Conservation (phyloP, 2,329 filamentous ascomycete genomes). For the Colletotrichum sp. region DNA sequence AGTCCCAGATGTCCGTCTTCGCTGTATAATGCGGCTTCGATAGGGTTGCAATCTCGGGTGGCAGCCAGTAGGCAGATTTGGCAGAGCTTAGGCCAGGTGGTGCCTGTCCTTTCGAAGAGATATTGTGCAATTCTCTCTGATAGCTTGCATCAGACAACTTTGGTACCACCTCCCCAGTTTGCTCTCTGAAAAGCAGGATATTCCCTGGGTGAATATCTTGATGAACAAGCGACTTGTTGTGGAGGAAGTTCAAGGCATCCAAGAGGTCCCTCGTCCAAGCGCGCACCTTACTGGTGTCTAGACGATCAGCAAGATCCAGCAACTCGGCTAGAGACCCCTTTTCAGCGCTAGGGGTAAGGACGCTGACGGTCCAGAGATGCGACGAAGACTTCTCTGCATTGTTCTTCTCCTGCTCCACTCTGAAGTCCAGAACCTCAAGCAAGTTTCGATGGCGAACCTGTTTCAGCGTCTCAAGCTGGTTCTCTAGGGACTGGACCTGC, state of each 20-base stretch:
- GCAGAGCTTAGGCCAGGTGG: conserved; percentile 62
- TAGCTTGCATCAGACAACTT: conserved; percentile 79
- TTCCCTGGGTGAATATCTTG: conserved; percentile 82
- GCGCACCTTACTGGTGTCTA: conserved; percentile 78
- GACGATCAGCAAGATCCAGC: conserved; percentile 76
- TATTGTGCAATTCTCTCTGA: conserved; percentile 69
- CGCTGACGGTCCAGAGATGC: conserved; percentile 71
- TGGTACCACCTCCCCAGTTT: conserved; percentile 71
- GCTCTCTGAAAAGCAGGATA: conserved; percentile 75
- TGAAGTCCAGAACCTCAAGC: conserved; percentile 82
- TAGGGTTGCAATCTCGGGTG: conserved; percentile 74
- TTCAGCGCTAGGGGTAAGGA: conserved; percentile 78
- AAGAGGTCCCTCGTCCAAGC: conserved; percentile 93
- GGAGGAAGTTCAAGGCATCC: conserved; percentile 85
- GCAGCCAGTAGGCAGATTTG: conserved; percentile 82
- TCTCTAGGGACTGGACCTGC: conserved; percentile 77
- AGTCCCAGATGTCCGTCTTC: conserved; percentile 94
- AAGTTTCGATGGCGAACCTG: conserved; percentile 78
- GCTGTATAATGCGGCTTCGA: conserved; percentile 68
- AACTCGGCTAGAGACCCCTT: conserved; percentile 85
- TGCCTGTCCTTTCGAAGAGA: conserved; percentile 58
- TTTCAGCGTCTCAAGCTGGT: conserved; percentile 76
- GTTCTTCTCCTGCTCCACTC: conserved; percentile 64
- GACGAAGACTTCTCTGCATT: conserved; percentile 37
- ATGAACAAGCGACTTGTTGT: conserved; percentile 84